Evolutionary conservation across 1,284 basidiomycete genomes (phyloP), one percentile per base, ranked within the genome.

Genomic region (Nidula niveotomentosa): DNA sequence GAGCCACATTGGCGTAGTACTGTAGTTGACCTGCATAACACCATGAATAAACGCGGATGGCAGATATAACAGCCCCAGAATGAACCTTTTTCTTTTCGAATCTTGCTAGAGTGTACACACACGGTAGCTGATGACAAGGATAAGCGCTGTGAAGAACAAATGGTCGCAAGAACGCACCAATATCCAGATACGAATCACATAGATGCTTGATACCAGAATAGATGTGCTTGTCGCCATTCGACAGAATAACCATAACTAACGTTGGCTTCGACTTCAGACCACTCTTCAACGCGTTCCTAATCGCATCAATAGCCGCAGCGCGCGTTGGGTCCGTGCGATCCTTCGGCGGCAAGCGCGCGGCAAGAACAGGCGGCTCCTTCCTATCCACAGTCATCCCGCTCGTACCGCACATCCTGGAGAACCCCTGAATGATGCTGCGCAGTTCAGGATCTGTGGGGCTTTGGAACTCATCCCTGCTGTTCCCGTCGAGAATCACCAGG

Each of bases 1-100:
- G 71, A 0, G 87, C 86, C 30, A 92, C 87, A 62, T 92, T 93
- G 39, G 87, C 86, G 57, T 81, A 90, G 64, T 91, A 92, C 60
- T 90, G 87, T 23, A 76, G 59, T 67, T 87, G 85, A 0, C 85
- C 85, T 79, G 45, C 8, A 48, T 41, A 43, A 48, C 5, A 35
- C n/a, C 36, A 15, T 43, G 52, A 17, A 56, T 18, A 43, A 15
- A 35, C 79, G 41, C 78, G 64, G 17, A 73, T 67, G 53, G 80
- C 68, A 57, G 73, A 76, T 33, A 77, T 67, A 23, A 55, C 15
- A 18, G 69, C 75, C 59, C 70, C 74, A 51, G 65, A 68, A 54
- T 66, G 73, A 65, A 64, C 82, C 82, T 61, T 70, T 81, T 54
- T 85, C 80, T 63, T 84, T 84, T 52, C 77, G 73, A 61, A 90